Conservation (phyloP, 106 monocot genomes). For the Xerophyta viscosa region DNA sequence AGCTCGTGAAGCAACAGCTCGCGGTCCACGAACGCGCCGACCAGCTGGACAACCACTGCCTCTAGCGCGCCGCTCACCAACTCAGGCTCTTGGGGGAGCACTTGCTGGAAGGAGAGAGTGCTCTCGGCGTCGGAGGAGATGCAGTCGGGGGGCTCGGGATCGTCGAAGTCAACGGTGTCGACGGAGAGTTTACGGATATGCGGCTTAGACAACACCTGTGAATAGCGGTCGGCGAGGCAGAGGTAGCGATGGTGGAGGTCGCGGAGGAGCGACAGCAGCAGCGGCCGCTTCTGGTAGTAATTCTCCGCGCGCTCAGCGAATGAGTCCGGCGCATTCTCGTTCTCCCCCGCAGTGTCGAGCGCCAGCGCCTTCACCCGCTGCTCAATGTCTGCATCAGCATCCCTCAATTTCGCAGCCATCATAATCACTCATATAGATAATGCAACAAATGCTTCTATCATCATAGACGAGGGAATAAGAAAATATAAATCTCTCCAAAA, state of each 20-base stretch:
- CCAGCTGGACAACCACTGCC: constrained; percentile 44
- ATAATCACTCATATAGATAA: too few relatives aligned
- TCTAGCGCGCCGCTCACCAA: constrained; percentile 10
- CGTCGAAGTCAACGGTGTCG: constrained; percentile 16
- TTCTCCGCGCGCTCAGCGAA: constrained; percentile 79
- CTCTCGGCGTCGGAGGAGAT: constrained; percentile 62
- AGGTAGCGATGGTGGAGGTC: constrained; percentile 87
- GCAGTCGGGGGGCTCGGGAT: constrained; percentile 6
- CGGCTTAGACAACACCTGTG: constrained; percentile 33
- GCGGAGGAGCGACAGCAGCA: constrained; percentile 71
- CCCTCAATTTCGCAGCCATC: not conserved
- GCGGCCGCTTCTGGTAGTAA: constrained; percentile 84
- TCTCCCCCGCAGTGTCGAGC: constrained; percentile 12
- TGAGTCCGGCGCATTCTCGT: constrained; percentile 33
- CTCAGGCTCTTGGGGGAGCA: not conserved
- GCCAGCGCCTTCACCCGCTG: constrained; percentile 49
- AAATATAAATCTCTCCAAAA: too few relatives aligned
- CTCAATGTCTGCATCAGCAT: constrained; percentile 46
- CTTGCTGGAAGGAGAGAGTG: constrained; percentile 54
- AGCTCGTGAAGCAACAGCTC: constrained; percentile 45
- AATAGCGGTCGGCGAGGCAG: constrained; percentile 85
- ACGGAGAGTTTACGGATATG: constrained; percentile 19
- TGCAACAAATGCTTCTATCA: too few relatives aligned
- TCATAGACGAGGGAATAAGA: too few relatives aligned
- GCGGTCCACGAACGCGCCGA: constrained; percentile 36